Base-by-base conservation (phyloP, 805 yeast species). In the Suhomyces prunicola region DNA sequence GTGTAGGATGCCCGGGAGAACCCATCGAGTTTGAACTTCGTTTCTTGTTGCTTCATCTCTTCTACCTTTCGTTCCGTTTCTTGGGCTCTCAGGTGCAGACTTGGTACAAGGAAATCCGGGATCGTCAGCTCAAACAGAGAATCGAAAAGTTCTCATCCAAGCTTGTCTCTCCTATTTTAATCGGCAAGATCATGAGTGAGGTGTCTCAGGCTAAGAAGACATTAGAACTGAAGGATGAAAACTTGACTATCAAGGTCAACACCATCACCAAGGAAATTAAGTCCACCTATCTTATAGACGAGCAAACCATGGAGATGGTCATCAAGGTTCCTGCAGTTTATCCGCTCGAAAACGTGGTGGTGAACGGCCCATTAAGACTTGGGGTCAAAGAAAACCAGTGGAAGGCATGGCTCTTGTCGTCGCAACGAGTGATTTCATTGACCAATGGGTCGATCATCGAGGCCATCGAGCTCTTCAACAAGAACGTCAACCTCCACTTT, bases 341-440 rank as follows among this genome's bases (percentile, higher is more conserved):
- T 60, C 99, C 99, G 8, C 78, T 93, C 42, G 80, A 84, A 1
- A 86, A 82, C 57, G 86, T 94, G 8, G 73, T 76, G 7, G 91
- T 94, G 1, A 83, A 82, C 46, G 97, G 97, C 3, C 82, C 90
- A 0, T 77, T 83, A 47, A 77, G 96, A 55, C 79, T 90, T 33
- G 98, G 98, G 19, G 96, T 93, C 13, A 88, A 87, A 57, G 98
- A 93, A 60, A 84, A 83, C 56, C 91, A 89, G 69, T 92, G 97
- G 96, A 87, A 90, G 60, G 90, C 96, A 1, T 94, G 98, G 98
- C 72, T 93, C 17, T 75, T 93, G 67, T 92, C 97, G 4, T 90
- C 96, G 3, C 97, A 91, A 64, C 81, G 91, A 53, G 85, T 90
- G 7, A 83, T 90, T 27, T 80, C 90, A 1, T 79, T 87, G 40